Conservation (phyloP, 2,329 filamentous ascomycete species). For the Zymoseptoria ardabiliae region DNA sequence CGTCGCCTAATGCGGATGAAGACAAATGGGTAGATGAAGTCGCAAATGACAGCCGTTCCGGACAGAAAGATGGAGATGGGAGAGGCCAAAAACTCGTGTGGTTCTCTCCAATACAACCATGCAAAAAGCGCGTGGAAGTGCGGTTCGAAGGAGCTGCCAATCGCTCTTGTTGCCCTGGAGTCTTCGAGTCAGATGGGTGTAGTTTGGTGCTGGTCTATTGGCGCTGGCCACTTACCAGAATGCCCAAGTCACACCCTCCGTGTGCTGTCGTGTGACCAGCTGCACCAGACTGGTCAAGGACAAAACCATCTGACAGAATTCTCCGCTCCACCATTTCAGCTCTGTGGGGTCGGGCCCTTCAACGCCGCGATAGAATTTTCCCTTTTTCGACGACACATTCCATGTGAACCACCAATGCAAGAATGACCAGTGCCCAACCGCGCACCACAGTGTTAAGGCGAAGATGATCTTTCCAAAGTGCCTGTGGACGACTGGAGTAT, state of each 20-base stretch:
- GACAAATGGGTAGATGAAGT: background rate
- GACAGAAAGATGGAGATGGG: conserved; percentile 1
- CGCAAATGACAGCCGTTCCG: background rate
- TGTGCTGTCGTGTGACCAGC: too few species aligned
- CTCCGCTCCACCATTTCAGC: too few species aligned
- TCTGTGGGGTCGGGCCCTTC: too few species aligned
- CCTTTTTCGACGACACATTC: too few species aligned
- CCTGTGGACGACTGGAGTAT: background rate
- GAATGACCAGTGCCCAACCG: background rate
- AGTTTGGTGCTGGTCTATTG: too few species aligned
- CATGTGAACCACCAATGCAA: too few species aligned
- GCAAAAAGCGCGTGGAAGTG: background rate
- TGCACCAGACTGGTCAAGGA: too few species aligned
- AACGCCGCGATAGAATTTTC: too few species aligned
- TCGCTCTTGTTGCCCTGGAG: background rate
- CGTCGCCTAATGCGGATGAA: background rate
- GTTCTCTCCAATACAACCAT: background rate
- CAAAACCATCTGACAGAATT: too few species aligned
- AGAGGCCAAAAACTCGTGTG: background rate
- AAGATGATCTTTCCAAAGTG: background rate
- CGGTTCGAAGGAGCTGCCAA: background rate
- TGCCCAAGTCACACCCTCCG: too few species aligned
- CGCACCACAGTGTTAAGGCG: background rate
- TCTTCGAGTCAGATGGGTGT: background rate
- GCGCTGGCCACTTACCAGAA: too few species aligned